phyloP scores from a whole-genome alignment of 495 filamentous ascomycete genomes.

The Penicillium angulare region DNA sequence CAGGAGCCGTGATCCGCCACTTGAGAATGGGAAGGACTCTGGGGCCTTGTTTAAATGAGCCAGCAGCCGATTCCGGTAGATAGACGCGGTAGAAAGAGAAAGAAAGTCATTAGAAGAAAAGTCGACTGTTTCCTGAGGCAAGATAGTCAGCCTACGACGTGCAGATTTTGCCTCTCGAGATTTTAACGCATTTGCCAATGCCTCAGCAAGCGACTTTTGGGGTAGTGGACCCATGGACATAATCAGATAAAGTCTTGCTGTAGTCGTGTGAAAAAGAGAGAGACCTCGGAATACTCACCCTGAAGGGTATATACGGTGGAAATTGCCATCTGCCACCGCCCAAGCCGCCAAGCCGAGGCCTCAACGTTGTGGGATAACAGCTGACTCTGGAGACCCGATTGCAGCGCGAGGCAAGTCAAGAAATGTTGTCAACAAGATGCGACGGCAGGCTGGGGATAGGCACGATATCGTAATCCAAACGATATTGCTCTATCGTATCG shows the following conservation, averaged over 20 bases:
- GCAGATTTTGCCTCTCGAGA: conserved; percentile 42
- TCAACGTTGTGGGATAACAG: no score
- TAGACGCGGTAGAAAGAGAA: conserved; percentile 37
- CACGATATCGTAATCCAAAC: no score
- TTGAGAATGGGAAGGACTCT: conserved; percentile 35
- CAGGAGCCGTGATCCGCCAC: conserved; percentile 42
- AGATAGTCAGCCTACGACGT: conserved; percentile 44
- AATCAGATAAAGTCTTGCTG: background rate
- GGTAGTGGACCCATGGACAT: background rate
- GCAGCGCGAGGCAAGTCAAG: no score
- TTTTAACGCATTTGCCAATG: conserved; percentile 37
- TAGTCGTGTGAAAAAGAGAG: no score
- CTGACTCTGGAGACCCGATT: no score
- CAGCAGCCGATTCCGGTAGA: conserved; percentile 30
- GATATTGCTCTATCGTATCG: no score
- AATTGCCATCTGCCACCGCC: no score
- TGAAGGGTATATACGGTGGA: no score
- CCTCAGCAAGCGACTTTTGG: conserved; percentile 29
- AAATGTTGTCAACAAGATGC: no score
- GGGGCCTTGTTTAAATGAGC: conserved; percentile 31
- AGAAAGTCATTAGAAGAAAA: conserved; percentile 52
- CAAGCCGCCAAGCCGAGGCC: no score
- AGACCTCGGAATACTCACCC: no score
- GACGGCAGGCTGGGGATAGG: no score
- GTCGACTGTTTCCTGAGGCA: conserved; percentile 34